phyloP scores from a whole-genome alignment of 495 filamentous ascomycete genomes.

The Neurospora pannonica region DNA sequence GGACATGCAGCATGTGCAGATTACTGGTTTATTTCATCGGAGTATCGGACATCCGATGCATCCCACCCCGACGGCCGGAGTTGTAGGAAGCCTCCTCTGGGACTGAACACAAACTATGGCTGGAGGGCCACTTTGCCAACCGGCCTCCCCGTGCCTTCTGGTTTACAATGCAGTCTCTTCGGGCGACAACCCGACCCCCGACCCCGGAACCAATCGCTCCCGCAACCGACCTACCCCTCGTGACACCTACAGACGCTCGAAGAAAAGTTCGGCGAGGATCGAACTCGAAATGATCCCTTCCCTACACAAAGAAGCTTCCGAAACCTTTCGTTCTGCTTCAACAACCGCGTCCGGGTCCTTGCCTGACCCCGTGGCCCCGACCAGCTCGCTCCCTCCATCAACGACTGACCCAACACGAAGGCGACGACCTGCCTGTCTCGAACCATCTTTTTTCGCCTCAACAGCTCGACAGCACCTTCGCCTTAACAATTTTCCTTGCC shows the following conservation, averaged over 20 bases:
- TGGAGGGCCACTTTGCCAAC: too few species aligned
- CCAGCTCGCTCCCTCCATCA: neutral
- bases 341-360: neutral
- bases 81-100: neutral
- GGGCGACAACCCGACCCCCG: neutral
- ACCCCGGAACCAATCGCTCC: neutral
- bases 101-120: too few species aligned
- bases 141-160: neutral
- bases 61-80: neutral
- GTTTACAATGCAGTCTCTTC: neutral
- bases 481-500: neutral
- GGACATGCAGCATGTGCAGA: neutral
- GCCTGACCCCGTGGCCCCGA: neutral
- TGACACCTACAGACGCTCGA: neutral
- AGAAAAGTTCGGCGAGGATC: neutral
- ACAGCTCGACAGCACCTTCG: neutral
- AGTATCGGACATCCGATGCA: neutral
- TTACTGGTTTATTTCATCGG: neutral
- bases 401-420: neutral
- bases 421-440: neutral
- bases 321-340: neutral
- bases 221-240: neutral
- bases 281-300: neutral
- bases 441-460: neutral
- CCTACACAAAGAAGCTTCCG: neutral